Base-by-base conservation (phyloP, 2,329 filamentous ascomycete genomes). In the Fusarium lyarnte region DNA sequence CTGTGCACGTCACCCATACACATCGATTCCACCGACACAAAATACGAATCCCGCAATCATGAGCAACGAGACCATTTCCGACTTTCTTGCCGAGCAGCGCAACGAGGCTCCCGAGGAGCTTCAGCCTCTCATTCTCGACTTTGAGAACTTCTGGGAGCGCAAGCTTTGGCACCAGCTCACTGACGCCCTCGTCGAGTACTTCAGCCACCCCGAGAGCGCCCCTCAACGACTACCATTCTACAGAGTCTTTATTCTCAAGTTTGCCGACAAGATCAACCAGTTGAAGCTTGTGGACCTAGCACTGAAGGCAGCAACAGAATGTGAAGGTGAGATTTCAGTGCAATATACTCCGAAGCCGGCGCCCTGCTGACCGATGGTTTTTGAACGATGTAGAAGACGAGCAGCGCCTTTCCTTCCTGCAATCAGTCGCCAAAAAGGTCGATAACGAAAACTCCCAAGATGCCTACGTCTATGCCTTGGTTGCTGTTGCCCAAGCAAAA, bases 141-240 rank as follows among this genome's bases (percentile, higher is more conserved):
- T 99, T 75, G 96, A 99, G 86, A 94, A 97, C 81, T 93, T 91
- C 80, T 99, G 96, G 96, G 96, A 99, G 87, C 92, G 95, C 79
- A 98, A 98, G 86, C 89, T 99, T 84, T 99, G 96, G 96, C 96
- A 99, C 86, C 95, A 99, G 85, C 92, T 99, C 76, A 99, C 96
- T 39, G 93, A 97, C 80, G 87, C 92, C 58, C 89, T 99, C 63
- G 87, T 97, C 77, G 89, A 93, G 75, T 98, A 95, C 88, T 99
- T 98, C 86, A 91, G 91, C 79, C 85, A 93, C 77, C 88, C 93
- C 47, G 90, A 91, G 80, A 98, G 95, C 83, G 92, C 91, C 63
- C 87, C 90, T 65, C 94, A 97, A 85, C 92, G 95, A 79, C 89
- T 99, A 85, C 87, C 91, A 67, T 92, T 99, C 83, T 99, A 96